Base-by-base conservation (phyloP, 2,329 filamentous ascomycete species). In the Thermothelomyces thermophilus region DNA sequence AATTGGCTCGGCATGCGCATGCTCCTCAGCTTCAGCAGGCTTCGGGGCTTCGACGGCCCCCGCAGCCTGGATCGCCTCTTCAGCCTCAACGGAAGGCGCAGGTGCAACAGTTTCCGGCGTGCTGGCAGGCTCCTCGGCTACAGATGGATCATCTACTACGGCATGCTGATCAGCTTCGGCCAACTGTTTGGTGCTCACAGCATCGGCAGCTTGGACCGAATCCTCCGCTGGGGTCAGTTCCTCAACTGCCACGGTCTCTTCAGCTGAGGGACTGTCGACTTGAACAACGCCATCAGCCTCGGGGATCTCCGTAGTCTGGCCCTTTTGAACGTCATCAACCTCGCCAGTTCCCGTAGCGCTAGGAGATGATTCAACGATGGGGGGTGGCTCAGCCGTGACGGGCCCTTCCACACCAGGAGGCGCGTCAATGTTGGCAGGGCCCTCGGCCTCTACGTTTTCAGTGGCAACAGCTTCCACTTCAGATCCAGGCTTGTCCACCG, bases 401-500 rank as follows among this genome's bases (percentile, higher is more conserved):
- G 46, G 20, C 26, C 34, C 13, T 6, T 19, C 30, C 9, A 13
- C 7, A 17, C 14, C 20, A n/a, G 35, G 9, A 13, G 19, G 24
- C 9, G 22, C 36, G 8, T 31, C 44, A 17, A 10, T n/a, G 3
- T 24, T n/a, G 20, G 31, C 30, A 28, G 50, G 16, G 24, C 53
- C 48, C 14, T 50, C 46, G 16, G 16, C 40, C 9, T 3, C 19
- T 11, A 20, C 20, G 19, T 50, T 8, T 5, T 44, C 50, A 28
- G 30, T 31, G 36, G 31, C 31, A 14, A 13, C 28, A 16, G 19
- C 20, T 48, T 45, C 28, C 30, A 28, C 22, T 30, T 47, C 43
- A 50, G 45, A 20, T 41, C 47, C 55, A 35, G 31, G 31, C 40
- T 48, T 16, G 33, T 43, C 33, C 22, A 20, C 36, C 16, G 14